A percentile compares a stretch with the other conserved stretches of the same genome.
Conservation (phyloP, 2,329 filamentous ascomycete genomes). For the Pseudogymnoascus sp. region DNA sequence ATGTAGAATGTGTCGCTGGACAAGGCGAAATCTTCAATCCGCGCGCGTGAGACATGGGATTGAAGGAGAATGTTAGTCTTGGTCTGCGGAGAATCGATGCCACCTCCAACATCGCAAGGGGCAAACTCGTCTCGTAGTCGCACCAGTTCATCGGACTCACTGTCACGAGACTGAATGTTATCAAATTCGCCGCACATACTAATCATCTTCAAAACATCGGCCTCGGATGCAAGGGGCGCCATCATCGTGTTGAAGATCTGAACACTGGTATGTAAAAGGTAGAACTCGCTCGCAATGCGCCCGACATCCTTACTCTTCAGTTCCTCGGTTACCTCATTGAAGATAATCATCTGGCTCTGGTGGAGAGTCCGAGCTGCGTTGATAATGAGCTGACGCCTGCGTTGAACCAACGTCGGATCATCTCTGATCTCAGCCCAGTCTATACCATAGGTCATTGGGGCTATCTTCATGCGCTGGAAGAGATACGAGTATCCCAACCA, state of each 20-base stretch:
- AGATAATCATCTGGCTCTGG: slow-evolving; percentile 97
- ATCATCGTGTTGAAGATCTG: slow-evolving; percentile 97
- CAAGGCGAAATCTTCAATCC: slow-evolving; percentile 88
- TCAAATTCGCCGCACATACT: slow-evolving; percentile 97
- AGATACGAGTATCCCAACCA: slow-evolving; percentile 98
- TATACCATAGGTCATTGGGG: slow-evolving; percentile 87
- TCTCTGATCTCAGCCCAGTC: slow-evolving; percentile 87
- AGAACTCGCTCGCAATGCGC: slow-evolving; percentile 94
- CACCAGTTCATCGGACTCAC: slow-evolving; percentile 79
- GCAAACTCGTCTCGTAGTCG: slow-evolving; percentile 64
- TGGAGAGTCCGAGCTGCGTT: slow-evolving; percentile 83
- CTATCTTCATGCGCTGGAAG: slow-evolving; percentile 92
- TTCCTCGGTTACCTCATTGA: slow-evolving; percentile 90
- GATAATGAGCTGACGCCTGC: slow-evolving; percentile 78
- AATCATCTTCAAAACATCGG: slow-evolving; percentile 92
- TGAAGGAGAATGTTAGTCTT: slow-evolving; percentile 97
- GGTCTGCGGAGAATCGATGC: slow-evolving; percentile 64
- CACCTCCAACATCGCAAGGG: slow-evolving; percentile 73
- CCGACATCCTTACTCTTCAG: slow-evolving; percentile 91
- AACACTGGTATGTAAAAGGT: slow-evolving; percentile 87
- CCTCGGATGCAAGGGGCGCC: slow-evolving; percentile 76
- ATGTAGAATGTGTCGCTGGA: slow-evolving; percentile 91
- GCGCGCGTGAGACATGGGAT: slow-evolving; percentile 82
- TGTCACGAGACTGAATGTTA: slow-evolving; percentile 89
- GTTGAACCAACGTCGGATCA: slow-evolving; percentile 80